These are phyloP conservation scores for Colletotrichum viniferum DNA, from an alignment of 2,329 filamentous ascomycete species.

Conservation along the genomic window DNA sequence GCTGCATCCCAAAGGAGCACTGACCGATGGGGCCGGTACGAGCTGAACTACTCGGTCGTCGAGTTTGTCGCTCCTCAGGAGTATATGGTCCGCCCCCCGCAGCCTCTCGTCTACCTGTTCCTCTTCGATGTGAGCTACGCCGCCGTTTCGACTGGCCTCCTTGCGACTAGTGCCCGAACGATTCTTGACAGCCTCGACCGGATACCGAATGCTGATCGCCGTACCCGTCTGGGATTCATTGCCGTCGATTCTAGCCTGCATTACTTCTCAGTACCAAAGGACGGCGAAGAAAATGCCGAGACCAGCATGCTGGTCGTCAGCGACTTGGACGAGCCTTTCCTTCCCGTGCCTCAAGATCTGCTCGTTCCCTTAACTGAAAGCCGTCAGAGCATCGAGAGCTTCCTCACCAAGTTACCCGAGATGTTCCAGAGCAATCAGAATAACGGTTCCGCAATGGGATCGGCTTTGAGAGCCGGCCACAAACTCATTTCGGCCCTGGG, in stretches of 20 bases:
- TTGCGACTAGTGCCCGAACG: slow-evolving; percentile 90
- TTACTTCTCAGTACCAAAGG: slow-evolving; percentile 93
- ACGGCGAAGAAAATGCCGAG: slow-evolving; percentile 82
- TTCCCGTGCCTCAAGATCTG: slow-evolving; percentile 91
- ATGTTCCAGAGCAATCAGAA: slow-evolving; percentile 98
- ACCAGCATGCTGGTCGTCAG: slow-evolving; percentile 93
- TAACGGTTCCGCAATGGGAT: slow-evolving; percentile 91
- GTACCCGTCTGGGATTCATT: slow-evolving; percentile 92
- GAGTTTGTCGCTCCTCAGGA: slow-evolving; percentile 98
- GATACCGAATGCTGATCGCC: slow-evolving; percentile 96
- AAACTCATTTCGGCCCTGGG: slow-evolving; percentile 94
- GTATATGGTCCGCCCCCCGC: slow-evolving; percentile 98
- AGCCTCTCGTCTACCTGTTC: slow-evolving; percentile 95
- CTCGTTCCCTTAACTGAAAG: slow-evolving; percentile 89
- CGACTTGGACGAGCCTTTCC: slow-evolving; percentile 93
- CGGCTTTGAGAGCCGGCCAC: slow-evolving; percentile 88
- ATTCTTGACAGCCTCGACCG: slow-evolving; percentile 94
- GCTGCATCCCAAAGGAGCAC: slow-evolving; percentile 87
- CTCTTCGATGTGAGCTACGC: slow-evolving; percentile 93
- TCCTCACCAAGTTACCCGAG: slow-evolving; percentile 86
- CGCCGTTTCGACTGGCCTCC: slow-evolving; percentile 84
- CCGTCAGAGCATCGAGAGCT: slow-evolving; percentile 87
- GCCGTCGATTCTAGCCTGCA: slow-evolving; percentile 93
- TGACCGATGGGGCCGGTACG: slow-evolving; percentile 88
- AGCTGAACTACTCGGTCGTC: slow-evolving; percentile 95